Conservation (phyloP, 352 stramenopile genomes). For the Plasmopara viticola region DNA sequence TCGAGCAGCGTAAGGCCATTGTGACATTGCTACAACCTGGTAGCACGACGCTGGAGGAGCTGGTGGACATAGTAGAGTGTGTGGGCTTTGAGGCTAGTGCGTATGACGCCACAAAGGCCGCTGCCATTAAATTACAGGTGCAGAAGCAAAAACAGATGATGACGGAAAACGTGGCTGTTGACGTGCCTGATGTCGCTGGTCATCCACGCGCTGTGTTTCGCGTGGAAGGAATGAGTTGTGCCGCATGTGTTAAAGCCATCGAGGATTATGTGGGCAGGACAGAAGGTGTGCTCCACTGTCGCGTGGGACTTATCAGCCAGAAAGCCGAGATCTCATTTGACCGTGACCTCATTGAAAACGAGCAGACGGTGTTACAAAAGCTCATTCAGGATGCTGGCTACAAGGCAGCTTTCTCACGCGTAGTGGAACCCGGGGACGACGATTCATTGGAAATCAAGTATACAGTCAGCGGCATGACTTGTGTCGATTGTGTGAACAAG, state of each 20-base stretch:
- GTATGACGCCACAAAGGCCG: constrained; percentile 52
- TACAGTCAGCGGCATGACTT: constrained; percentile 61
- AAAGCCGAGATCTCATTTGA: constrained; percentile 84
- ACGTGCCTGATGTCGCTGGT: constrained; percentile 26
- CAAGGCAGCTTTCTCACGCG: constrained; percentile 69
- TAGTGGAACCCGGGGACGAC: constrained; percentile 64
- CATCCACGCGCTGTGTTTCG: constrained; percentile 76
- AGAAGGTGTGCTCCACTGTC: constrained; percentile 64
- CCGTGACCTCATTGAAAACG: constrained; percentile 54
- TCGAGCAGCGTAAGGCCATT: constrained; percentile 61
- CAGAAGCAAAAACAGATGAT: constrained; percentile 30
- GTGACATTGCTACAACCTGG: constrained; percentile 41
- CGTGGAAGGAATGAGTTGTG: constrained; percentile 83
- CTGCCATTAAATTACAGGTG: constrained; percentile 39
- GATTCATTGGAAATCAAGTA: constrained; percentile 81
- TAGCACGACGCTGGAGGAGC: constrained; percentile 49
- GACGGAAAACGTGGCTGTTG: constrained; percentile 23
- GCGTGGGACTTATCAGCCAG: constrained; percentile 79
- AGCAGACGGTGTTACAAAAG: constrained; percentile 35
- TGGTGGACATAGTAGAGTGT: constrained; percentile 76
- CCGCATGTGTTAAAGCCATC: constrained; percentile 82
- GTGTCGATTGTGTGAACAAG: constrained; percentile 51
- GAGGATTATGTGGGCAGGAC: constrained; percentile 66
- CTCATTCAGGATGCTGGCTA: constrained; percentile 77
- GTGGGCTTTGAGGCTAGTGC: constrained; percentile 53